Conservation (phyloP, 495 filamentous ascomycete genomes). For the Glonium stellatum region DNA sequence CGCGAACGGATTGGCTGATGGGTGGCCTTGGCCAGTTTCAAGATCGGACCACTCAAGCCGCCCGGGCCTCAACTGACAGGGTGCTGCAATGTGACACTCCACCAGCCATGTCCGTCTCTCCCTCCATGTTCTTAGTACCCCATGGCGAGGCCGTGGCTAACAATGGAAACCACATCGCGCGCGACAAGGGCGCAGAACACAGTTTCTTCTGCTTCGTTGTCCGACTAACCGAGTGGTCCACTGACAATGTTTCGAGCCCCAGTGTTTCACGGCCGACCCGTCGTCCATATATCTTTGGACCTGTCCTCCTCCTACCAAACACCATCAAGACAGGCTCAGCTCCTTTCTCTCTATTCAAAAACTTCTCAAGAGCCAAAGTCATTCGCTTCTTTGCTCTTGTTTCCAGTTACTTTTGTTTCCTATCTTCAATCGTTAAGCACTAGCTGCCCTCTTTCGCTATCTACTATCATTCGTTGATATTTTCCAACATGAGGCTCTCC, state of each 20-base stretch:
- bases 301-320: neutral
- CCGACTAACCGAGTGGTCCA: conserved; percentile 1
- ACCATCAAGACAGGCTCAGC: conserved; percentile 11
- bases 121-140: neutral
- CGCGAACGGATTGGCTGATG: neutral
- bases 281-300: conserved; percentile 20
- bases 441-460: conserved; percentile 24
- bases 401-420: conserved; percentile 7
- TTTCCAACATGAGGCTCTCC: conserved; percentile 29
- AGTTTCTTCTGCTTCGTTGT: conserved; percentile 12
- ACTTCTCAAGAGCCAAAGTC: conserved; percentile 21
- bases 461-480: conserved; percentile 26
- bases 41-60: neutral
- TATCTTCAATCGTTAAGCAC: conserved; percentile 26
- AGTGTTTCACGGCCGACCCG: conserved; percentile 10
- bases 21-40: neutral
- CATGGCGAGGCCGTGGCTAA: neutral
- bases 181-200: conserved; percentile 23
- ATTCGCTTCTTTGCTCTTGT: conserved; percentile 28
- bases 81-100: neutral
- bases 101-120: neutral
- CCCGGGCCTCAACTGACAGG: neutral
- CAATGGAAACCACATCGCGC: conserved; percentile 15
- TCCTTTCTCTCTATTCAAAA: conserved; percentile 7
- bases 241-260: conserved; percentile 9